A percentile compares a stretch with the other conserved stretches of the same genome.
phyloP scores from a whole-genome alignment of 176 grass and related monocot species.

The Oryza punctata region DNA sequence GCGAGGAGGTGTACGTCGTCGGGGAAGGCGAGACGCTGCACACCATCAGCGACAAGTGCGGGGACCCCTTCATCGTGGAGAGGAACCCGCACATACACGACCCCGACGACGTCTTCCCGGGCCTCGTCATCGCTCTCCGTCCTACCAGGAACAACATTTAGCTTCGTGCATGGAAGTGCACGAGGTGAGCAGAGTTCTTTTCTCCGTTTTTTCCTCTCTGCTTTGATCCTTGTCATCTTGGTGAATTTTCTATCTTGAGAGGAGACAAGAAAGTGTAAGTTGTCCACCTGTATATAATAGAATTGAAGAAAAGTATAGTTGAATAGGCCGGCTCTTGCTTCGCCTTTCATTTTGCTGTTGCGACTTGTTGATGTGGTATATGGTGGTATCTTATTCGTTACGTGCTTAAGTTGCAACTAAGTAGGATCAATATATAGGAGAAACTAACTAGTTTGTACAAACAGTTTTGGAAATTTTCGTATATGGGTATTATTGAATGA shows the following conservation, averaged over 20 bases:
- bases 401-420: neutral
- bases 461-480: neutral
- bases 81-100: slow-evolving; percentile 94
- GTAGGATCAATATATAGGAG: neutral
- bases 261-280: neutral
- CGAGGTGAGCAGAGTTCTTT: neutral
- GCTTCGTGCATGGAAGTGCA: neutral
- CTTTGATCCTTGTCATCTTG: too few species aligned
- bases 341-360: neutral
- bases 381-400: neutral
- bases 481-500: neutral
- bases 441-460: neutral
- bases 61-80: slow-evolving; percentile 95
- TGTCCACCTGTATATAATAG: slow-evolving; percentile 5
- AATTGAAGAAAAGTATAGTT: neutral
- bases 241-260: neutral
- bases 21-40: slow-evolving; percentile 88
- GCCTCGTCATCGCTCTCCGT: slow-evolving; percentile 78
- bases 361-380: neutral
- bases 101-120: slow-evolving; percentile 97
- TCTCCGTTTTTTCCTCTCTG: too few species aligned
- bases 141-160: slow-evolving; percentile 47
- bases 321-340: neutral
- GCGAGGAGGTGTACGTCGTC: slow-evolving; percentile 91
- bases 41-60: slow-evolving; percentile 94